Evolutionary conservation across 169 alveolate species (phyloP).

Genomic region (Plasmodium gonderi): DNA sequence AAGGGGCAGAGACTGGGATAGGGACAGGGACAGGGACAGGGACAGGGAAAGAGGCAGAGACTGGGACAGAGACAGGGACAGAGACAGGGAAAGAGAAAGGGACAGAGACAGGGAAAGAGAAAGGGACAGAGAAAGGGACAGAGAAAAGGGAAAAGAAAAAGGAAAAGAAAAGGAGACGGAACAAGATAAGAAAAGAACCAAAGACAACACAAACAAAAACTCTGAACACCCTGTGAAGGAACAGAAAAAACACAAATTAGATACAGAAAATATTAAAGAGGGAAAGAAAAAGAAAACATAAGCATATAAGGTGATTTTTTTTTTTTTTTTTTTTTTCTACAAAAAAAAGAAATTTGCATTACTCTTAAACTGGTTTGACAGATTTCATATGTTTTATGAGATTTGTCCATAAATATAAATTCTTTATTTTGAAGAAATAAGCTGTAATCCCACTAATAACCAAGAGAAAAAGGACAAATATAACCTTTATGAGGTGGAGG

Average conservation of each 20-base stretch:
- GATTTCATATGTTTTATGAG: too few relatives aligned
- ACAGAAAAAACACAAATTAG: slow-evolving; percentile 47
- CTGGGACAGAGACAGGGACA: neutral
- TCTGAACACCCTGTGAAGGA: neutral
- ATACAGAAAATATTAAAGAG: neutral
- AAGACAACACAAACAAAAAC: neutral
- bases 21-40: neutral
- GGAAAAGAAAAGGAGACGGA: neutral
- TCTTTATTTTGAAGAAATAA: too few relatives aligned
- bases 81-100: neutral
- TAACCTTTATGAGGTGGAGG: too few relatives aligned
- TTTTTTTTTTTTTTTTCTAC: neutral
- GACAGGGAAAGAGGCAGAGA: neutral
- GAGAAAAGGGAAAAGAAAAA: neutral
- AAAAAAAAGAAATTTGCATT: neutral
- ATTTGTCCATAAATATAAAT: too few relatives aligned
- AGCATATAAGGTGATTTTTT: neutral
- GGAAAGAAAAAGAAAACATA: neutral
- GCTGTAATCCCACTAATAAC: too few relatives aligned
- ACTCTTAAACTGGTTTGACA: too few relatives aligned
- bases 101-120: slow-evolving; percentile 1
- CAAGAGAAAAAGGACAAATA: too few relatives aligned
- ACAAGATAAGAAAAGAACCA: neutral
- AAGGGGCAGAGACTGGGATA: neutral
- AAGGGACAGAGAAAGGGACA: neutral